Conservation (phyloP, 2,329 filamentous ascomycete species). For the Neonectria faginata region DNA sequence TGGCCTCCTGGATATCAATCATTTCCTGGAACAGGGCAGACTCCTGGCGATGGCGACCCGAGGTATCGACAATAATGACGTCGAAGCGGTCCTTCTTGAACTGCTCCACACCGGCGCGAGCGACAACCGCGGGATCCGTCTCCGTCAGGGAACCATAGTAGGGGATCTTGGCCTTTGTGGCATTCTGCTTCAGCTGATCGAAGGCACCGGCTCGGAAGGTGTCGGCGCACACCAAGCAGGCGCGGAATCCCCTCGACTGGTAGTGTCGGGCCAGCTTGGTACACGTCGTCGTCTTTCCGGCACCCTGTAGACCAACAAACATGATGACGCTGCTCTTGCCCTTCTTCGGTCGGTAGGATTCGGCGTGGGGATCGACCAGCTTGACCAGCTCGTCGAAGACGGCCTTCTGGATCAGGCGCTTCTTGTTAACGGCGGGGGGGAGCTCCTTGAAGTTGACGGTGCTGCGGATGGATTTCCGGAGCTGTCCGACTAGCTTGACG, state of each 20-base stretch:
- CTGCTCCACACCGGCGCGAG: conserved; percentile 95
- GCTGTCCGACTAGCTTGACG: conserved; percentile 88
- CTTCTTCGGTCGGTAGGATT: conserved; percentile 97
- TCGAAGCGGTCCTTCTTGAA: conserved; percentile 99
- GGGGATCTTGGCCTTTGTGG: conserved; percentile 97
- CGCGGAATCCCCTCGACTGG: conserved; percentile 90
- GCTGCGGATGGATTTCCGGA: conserved; percentile 91
- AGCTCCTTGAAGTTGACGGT: conserved; percentile 96
- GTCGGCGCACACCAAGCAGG: conserved; percentile 95
- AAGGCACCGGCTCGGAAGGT: conserved; percentile 99
- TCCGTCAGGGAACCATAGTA: conserved; percentile 98
- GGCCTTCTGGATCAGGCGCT: conserved; percentile 95
- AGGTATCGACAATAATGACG: conserved; percentile 98
- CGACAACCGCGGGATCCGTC: conserved; percentile 93
- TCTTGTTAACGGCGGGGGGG: conserved; percentile 94
- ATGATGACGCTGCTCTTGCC: conserved; percentile 97
- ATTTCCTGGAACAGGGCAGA: conserved; percentile 96
- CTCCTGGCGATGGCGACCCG: conserved; percentile 93
- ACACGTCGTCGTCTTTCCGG: conserved; percentile 97
- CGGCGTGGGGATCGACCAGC: conserved; percentile 93
- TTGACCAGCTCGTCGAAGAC: conserved; percentile 97
- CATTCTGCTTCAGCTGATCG: conserved; percentile 98
- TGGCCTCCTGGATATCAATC: conserved; percentile 93
- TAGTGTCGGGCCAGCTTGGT: conserved; percentile 97
- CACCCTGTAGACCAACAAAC: conserved; percentile 98